phyloP scores from a whole-genome alignment of 139 green algal genomes.

The Haematococcus lacustris region DNA sequence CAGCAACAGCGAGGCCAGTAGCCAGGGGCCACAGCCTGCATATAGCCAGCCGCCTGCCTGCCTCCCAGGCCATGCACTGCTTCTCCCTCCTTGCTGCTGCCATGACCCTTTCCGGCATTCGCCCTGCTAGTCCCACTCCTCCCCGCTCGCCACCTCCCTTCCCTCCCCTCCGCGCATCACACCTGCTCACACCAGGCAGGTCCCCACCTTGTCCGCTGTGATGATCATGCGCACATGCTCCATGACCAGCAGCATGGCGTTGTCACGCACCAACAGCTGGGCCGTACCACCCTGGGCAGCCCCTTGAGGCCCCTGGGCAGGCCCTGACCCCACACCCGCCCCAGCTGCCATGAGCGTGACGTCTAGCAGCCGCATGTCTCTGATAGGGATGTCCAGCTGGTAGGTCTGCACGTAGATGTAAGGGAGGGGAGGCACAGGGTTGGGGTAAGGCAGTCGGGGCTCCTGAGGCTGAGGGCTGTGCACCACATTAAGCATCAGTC shows the following conservation, averaged over 20 bases:
- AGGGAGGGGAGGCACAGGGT: background rate
- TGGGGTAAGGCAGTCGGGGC: background rate
- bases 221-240: conserved; percentile 78
- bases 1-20: too few species aligned
- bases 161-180: too few species aligned
- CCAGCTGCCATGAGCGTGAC: conserved; percentile 33
- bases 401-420: conserved; percentile 29
- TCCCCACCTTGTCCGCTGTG: conserved; percentile 54
- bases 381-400: conserved; percentile 67
- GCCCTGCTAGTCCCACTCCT: background rate
- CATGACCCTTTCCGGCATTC: background rate
- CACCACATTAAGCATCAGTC: background rate
- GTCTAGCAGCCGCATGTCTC: conserved; percentile 80
- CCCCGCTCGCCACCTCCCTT: background rate
- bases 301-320: too few species aligned
- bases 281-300: background rate
- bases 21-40: too few species aligned
- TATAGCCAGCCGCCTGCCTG: too few species aligned
- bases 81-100: background rate
- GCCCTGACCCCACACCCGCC: too few species aligned
- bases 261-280: conserved; percentile 66
- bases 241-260: conserved; percentile 68
- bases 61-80: too few species aligned
- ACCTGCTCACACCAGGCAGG: too few species aligned
- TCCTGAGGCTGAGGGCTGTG: background rate